phyloP scores from a whole-genome alignment of 2,329 filamentous ascomycete species.

The Chrysoporthe austroafricana region DNA sequence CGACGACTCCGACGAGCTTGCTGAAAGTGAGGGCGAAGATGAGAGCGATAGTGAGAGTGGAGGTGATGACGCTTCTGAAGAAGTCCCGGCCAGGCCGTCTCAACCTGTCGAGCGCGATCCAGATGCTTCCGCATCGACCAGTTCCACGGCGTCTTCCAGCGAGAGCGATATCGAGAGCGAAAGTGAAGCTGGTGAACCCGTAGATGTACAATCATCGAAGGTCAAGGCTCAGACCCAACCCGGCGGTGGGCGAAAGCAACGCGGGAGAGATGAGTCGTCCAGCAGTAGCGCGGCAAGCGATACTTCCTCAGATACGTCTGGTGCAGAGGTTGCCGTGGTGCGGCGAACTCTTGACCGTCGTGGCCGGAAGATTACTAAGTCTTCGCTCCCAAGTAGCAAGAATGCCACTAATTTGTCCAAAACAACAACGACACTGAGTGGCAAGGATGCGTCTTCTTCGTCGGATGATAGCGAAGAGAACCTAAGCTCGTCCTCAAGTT shows the following conservation, averaged over 20 bases:
- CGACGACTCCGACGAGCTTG: slow-evolving; percentile 23
- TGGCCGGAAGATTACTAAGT: slow-evolving; percentile 5
- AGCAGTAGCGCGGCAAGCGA: slow-evolving; percentile 16
- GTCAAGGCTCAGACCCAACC: background rate
- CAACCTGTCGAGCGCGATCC: slow-evolving; percentile 19
- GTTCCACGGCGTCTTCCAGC: slow-evolving; percentile 1
- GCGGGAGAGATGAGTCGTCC: background rate
- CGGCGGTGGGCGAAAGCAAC: background rate
- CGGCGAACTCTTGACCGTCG: background rate
- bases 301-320: slow-evolving; percentile 4
- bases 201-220: background rate
- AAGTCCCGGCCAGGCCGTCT: slow-evolving; percentile 11
- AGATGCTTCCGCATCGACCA: slow-evolving; percentile 17
- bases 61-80: slow-evolving; percentile 36
- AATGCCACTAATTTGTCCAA: slow-evolving; percentile 28
- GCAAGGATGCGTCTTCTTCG: slow-evolving; percentile 17
- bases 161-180: background rate
- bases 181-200: background rate
- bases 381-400: slow-evolving; percentile 10
- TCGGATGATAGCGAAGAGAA: slow-evolving; percentile 19
- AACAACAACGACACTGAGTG: slow-evolving; percentile 25
- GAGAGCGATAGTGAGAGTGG: slow-evolving; percentile 24
- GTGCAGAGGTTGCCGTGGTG: background rate
- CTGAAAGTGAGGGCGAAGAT: slow-evolving; percentile 26
- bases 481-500: slow-evolving; percentile 28